These are phyloP conservation scores for Suhomyces vadensis DNA, from an alignment of 805 yeast genomes.

Conservation along the genomic window DNA sequence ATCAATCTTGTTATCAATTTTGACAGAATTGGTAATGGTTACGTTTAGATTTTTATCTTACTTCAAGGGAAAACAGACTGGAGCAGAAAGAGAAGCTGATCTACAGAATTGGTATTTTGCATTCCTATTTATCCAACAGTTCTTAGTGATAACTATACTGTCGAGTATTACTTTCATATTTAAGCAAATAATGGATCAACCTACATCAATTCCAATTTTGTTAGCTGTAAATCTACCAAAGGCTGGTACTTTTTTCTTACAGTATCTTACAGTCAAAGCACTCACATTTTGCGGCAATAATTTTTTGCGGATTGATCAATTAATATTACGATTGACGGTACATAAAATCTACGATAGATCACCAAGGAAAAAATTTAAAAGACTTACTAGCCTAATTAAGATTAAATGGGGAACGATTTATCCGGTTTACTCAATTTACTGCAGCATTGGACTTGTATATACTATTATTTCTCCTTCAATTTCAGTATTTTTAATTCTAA, in stretches of 20 bases:
- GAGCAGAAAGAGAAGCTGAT: slow-evolving; percentile 64
- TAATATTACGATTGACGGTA: slow-evolving; percentile 42
- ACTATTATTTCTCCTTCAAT: slow-evolving; percentile 80
- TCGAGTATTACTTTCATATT: slow-evolving; percentile 70
- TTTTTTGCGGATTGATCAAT: slow-evolving; percentile 57
- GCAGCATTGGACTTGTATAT: slow-evolving; percentile 76
- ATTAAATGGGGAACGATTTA: slow-evolving; percentile 77
- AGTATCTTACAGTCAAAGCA: slow-evolving; percentile 73
- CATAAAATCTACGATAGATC: slow-evolving; percentile 48
- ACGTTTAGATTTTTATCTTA: slow-evolving; percentile 55
- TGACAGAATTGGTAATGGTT: slow-evolving; percentile 63
- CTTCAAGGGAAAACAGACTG: slow-evolving; percentile 60
- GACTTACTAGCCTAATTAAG: slow-evolving; percentile 45
- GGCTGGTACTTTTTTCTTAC: slow-evolving; percentile 82
- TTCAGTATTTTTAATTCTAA: slow-evolving; percentile 60
- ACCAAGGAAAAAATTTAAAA: slow-evolving; percentile 56
- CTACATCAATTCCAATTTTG: slow-evolving; percentile 68
- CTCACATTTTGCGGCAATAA: slow-evolving; percentile 73
- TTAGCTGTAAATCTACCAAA: slow-evolving; percentile 81
- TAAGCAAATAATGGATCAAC: slow-evolving; percentile 63
- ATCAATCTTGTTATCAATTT: slow-evolving; percentile 58
- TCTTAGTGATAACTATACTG: slow-evolving; percentile 81
- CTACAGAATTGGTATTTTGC: slow-evolving; percentile 77
- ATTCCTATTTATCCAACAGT: slow-evolving; percentile 79
- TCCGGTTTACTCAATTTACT: slow-evolving; percentile 75